Conservation (phyloP, 1,139 yeast genomes). For the Suhomyces guaymorum region DNA sequence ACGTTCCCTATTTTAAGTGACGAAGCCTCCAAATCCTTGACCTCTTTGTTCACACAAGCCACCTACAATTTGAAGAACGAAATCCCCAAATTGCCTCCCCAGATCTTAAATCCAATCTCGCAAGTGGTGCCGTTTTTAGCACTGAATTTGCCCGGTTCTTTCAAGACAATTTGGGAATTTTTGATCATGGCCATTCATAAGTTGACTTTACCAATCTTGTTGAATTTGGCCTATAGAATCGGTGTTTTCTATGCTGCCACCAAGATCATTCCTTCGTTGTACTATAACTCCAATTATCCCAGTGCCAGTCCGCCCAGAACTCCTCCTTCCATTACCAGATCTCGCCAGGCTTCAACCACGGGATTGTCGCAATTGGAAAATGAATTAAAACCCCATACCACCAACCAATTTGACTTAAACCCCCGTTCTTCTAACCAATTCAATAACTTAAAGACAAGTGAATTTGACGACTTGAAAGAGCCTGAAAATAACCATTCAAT, state of each 20-base stretch:
- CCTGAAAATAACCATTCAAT: too few species aligned
- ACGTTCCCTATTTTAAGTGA: constrained; percentile 80
- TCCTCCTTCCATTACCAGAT: constrained; percentile 21
- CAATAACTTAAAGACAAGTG: too few species aligned
- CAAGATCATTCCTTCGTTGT: constrained; percentile 81
- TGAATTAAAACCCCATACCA: too few species aligned
- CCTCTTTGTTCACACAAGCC: constrained; percentile 41
- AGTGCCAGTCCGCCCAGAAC: constrained; percentile 23
- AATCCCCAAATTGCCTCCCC: constrained; percentile 43
- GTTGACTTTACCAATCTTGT: constrained; percentile 76
- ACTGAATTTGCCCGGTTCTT: constrained; percentile 57
- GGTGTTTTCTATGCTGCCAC: constrained; percentile 92
- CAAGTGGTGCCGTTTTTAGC: constrained; percentile 48
- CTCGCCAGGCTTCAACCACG: constrained; percentile 22
- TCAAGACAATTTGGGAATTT: constrained; percentile 70
- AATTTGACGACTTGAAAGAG: constrained; percentile 9
- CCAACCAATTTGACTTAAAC: too few species aligned
- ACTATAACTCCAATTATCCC: constrained; percentile 40
- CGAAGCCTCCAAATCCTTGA: constrained; percentile 44
- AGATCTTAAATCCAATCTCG: constrained; percentile 40
- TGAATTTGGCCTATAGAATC: constrained; percentile 81
- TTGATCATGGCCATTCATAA: constrained; percentile 68
- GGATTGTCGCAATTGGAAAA: constrained; percentile 8
- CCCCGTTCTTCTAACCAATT: too few species aligned
- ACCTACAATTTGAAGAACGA: constrained; percentile 40